Base-by-base conservation (phyloP, 2,329 filamentous ascomycete species). In the Trichoderma asperellum region DNA sequence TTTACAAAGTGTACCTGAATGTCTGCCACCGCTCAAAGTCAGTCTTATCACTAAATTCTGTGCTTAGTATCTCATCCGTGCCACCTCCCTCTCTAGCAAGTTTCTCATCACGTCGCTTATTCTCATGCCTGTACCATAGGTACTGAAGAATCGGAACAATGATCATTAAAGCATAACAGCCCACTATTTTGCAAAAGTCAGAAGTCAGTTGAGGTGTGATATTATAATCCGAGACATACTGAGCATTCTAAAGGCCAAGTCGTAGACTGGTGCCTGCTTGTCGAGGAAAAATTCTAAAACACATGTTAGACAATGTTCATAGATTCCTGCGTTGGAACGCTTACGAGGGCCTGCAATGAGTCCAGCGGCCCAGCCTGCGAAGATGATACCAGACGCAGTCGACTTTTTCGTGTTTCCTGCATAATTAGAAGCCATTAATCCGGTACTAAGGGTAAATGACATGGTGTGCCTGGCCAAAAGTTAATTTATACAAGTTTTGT, bases 21-120 rank as follows among this genome's bases (percentile, higher is more conserved):
- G 57, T 60, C 57, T 60, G 57, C 57, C 57, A 60, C 57, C 57
- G 57, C 57, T 60, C 57, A 29, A 60, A 60, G 21, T 60, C 57
- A 18, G 57, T 60, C 35, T 60, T 60, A 18, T 60, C 57, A 27
- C 35, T 60, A 11, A 60, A 60, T 6, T 60, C 57, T 1, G 35
- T 60, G 12, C 34, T 43, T 2, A 40, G 34, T 7, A 60, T 21
- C 16, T 60, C 34, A 43, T 40, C 57, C 2, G 24, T 5, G 7
- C 35, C 35, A 40, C 35, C 57, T 43, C 57, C 57, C 40, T 43
- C 40, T n/a, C 18, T n/a, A 8, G 40, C 7, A 2, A 43, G 7
- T 16, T n/a, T 43, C 8, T 7, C 16, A n/a, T 43, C 40, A 43
- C 40, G 40, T 7, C 40, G 40, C 18, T 43, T 43, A n/a, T 43